Conservation (phyloP, 805 yeast species). For the Yarrowia sp. region DNA sequence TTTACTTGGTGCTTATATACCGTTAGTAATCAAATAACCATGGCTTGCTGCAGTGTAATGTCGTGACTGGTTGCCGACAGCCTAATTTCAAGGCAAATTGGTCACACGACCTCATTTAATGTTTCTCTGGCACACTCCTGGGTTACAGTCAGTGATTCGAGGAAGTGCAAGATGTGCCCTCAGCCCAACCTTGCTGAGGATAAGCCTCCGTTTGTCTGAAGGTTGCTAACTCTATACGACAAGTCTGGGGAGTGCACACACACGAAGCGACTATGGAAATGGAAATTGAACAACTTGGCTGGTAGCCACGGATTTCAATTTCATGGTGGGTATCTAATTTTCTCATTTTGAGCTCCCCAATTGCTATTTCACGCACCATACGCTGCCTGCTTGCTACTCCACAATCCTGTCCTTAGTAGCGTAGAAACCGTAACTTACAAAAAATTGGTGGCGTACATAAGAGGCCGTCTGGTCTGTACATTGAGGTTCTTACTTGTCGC, state of each 20-base stretch:
- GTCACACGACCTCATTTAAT: conserved; percentile 7
- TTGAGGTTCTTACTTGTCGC: no score
- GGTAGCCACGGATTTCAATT: background rate
- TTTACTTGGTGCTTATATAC: background rate
- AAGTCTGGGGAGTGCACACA: background rate
- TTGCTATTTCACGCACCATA: background rate
- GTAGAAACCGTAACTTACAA: conserved; percentile 16
- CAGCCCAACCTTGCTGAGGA: background rate
- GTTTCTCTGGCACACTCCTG: background rate
- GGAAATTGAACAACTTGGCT: background rate
- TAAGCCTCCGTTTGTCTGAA: conserved; percentile 7
- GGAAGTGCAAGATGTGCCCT: conserved; percentile 1
- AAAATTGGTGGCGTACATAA: conserved; percentile 17
- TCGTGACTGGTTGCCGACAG: background rate
- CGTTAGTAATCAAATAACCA: no score
- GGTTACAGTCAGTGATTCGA: conserved; percentile 9
- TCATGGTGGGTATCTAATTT: background rate
- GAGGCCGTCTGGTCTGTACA: background rate
- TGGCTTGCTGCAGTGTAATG: background rate
- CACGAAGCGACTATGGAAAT: background rate
- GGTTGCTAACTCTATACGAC: conserved; percentile 13
- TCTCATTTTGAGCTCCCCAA: background rate
- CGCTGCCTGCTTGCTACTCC: conserved; percentile 2
- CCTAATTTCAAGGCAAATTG: background rate
- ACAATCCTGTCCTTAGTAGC: conserved; percentile 5